A percentile compares a stretch with the other conserved stretches of the same genome.
Conservation (phyloP, 495 filamentous ascomycete species). For the Umbilicaria muhlenbergii region DNA sequence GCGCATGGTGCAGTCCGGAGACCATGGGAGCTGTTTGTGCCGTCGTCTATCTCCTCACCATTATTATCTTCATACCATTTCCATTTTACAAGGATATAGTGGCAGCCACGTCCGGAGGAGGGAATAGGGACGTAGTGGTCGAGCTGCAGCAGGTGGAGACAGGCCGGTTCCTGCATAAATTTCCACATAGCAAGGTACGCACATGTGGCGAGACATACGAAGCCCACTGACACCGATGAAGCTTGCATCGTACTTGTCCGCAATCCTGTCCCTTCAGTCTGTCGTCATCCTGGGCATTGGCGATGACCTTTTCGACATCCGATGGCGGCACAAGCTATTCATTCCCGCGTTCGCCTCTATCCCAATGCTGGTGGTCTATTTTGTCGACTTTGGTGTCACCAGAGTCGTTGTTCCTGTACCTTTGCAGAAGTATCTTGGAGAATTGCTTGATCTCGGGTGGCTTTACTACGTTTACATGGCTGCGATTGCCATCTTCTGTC, state of each 20-base stretch:
- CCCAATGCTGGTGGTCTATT: slow-evolving; percentile 91
- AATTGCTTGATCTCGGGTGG: slow-evolving; percentile 72
- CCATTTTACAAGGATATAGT: slow-evolving; percentile 97
- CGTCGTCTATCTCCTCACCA: slow-evolving; percentile 70
- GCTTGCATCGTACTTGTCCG: slow-evolving; percentile 91
- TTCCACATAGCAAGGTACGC: slow-evolving; percentile 81
- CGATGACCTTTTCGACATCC: slow-evolving; percentile 94
- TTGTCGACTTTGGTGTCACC: slow-evolving; percentile 95
- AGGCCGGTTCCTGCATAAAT: slow-evolving; percentile 71
- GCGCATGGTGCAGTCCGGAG: slow-evolving; percentile 48
- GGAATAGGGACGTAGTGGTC: slow-evolving; percentile 72
- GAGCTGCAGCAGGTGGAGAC: slow-evolving; percentile 48
- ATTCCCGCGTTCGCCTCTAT: slow-evolving; percentile 91
- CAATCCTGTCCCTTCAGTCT: slow-evolving; percentile 76
- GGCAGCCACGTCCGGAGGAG: slow-evolving; percentile 84
- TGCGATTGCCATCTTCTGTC: slow-evolving; percentile 82
- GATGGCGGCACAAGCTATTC: slow-evolving; percentile 96
- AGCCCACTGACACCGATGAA: slow-evolving; percentile 17
- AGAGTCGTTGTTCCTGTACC: slow-evolving; percentile 78
- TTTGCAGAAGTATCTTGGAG: slow-evolving; percentile 67
- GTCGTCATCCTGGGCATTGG: slow-evolving; percentile 83
- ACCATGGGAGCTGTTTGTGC: slow-evolving; percentile 96
- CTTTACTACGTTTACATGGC: slow-evolving; percentile 97
- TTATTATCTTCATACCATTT: slow-evolving; percentile 90
- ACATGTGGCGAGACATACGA: not conserved